Base-by-base conservation (phyloP, 2,329 filamentous ascomycete species). In the Fusarium goolgardi region DNA sequence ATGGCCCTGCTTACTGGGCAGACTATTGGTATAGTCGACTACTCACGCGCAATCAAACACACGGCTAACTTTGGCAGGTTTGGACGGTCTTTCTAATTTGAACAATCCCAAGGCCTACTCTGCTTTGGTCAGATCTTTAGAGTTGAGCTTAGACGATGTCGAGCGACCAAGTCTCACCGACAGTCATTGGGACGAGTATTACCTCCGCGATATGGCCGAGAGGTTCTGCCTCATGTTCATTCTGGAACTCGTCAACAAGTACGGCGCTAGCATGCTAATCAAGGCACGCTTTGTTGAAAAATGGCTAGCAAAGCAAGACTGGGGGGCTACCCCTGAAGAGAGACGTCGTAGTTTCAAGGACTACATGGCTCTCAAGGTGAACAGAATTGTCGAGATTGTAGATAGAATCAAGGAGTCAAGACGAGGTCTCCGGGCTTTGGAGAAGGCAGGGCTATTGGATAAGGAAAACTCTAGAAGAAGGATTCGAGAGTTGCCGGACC, bases 231-330 rank as follows among this genome's bases (percentile, higher is more conserved):
- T 90, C 46, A 82, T 86, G 77, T 83, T 90, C 45, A 73, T 88
- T 47, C 77, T 80, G 34, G 83, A 88, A 63, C 79, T 93, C 4
- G 81, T 90, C n/a, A 84, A 83, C 61, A 85, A 86, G 64, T 86
- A 87, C 69, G 84, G 86, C 20, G 79, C 84, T 2, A 82, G 83
- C 27, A 84, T 84, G 54, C 78, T 93, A 20, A 79, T 90, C 56
- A 83, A 87, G 74, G 88, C 89, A 37, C 84, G 84, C 9, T 87
- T 94, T 65, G 84, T 94, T 39, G 88, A 90, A 63, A 88, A 86
- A 57, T 94, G 91, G 91, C 84, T 94, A n/a, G 85, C 82, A 34
- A 88, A 86, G 71, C 92, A 94, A 75, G 86, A 88, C 10, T 94
- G 91, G 82, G 91, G 90, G 21, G 80, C 82, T 20, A 78, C 78